A percentile compares a stretch with the other conserved stretches of the same genome.
phyloP scores from a whole-genome alignment of 1,284 basidiomycete species.

The Takashimella koratensis region DNA sequence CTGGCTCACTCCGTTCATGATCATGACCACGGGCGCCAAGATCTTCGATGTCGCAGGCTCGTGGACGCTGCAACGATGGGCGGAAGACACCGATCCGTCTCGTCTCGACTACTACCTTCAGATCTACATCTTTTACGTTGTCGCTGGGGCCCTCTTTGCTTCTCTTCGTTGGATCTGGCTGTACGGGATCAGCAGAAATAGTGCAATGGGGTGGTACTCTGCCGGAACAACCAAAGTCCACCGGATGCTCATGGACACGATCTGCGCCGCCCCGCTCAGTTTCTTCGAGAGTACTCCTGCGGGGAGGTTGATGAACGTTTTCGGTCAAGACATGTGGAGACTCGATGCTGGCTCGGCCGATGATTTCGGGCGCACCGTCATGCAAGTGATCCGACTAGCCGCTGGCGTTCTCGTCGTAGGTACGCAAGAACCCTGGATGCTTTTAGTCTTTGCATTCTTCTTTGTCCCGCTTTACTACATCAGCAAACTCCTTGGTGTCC shows the following conservation, averaged over 20 bases:
- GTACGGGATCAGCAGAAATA: constrained; percentile 35
- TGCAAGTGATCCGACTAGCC: constrained; percentile 46
- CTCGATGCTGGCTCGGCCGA: constrained; percentile 53
- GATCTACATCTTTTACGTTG: constrained; percentile 26
- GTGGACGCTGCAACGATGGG: constrained; percentile 39
- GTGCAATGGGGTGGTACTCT: constrained; percentile 54
- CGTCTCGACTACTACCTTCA: constrained; percentile 35
- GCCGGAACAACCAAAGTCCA: constrained; percentile 63
- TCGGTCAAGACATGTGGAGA: constrained; percentile 56
- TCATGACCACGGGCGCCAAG: constrained; percentile 27
- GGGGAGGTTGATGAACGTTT: constrained; percentile 56
- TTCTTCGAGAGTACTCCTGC: constrained; percentile 83
- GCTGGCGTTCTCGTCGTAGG: constrained; percentile 20
- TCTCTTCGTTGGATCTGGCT: constrained; percentile 45
- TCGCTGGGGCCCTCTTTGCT: constrained; percentile 18
- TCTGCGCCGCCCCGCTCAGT: constrained; percentile 64
- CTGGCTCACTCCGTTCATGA: constrained; percentile 44
- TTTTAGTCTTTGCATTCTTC: constrained; percentile 24
- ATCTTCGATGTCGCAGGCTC: constrained; percentile 19
- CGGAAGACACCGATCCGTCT: constrained; percentile 24
- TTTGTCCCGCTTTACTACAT: constrained; percentile 31
- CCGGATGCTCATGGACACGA: constrained; percentile 55
- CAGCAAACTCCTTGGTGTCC: constrained; percentile 30
- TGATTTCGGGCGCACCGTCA: constrained; percentile 61
- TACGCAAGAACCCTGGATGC: constrained; percentile 27